Evolutionary conservation across 306 rosid species (phyloP).

Genomic region (Urtica urens): DNA sequence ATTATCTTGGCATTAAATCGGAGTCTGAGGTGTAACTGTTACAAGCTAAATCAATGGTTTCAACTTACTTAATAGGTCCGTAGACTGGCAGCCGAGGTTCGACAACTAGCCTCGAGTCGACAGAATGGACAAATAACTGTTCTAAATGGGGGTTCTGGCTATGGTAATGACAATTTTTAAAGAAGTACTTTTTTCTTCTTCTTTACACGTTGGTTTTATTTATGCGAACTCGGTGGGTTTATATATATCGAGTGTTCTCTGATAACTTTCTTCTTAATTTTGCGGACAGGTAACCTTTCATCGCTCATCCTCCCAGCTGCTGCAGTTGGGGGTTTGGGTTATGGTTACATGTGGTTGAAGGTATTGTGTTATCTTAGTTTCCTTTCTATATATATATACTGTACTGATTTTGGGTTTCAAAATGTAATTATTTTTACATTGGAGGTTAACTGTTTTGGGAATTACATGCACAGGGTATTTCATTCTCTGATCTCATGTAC

Average conservation of each 20-base stretch:
- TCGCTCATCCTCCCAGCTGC: constrained; percentile 74
- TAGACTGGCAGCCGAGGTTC: constrained; percentile 58
- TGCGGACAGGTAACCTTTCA: constrained; percentile 48
- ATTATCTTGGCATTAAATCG: too few species aligned
- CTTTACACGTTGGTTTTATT: not conserved
- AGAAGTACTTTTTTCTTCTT: not conserved
- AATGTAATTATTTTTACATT: too few species aligned
- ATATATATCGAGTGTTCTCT: not conserved
- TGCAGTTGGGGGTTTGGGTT: constrained; percentile 70
- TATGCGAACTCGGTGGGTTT: not conserved
- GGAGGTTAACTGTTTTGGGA: constrained; percentile 8
- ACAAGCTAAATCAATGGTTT: too few species aligned
- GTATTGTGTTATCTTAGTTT: constrained; percentile 21
- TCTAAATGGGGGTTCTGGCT: constrained; percentile 53
- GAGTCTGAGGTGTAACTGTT: too few species aligned
- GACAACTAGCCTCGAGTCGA: constrained; percentile 30
- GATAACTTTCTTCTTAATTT: not conserved
- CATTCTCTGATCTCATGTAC: constrained; percentile 86
- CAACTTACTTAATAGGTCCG: constrained; percentile 45
- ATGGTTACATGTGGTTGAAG: constrained; percentile 99
- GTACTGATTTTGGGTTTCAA: constrained; percentile 6
- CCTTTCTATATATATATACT: constrained; percentile 1
- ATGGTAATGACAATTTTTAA: constrained; percentile 24
- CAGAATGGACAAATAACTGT: constrained; percentile 46
- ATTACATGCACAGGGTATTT: constrained; percentile 50